Evolutionary conservation across 768 basidiomycete species (phyloP).

Genomic region (Scleroderma bovista): DNA sequence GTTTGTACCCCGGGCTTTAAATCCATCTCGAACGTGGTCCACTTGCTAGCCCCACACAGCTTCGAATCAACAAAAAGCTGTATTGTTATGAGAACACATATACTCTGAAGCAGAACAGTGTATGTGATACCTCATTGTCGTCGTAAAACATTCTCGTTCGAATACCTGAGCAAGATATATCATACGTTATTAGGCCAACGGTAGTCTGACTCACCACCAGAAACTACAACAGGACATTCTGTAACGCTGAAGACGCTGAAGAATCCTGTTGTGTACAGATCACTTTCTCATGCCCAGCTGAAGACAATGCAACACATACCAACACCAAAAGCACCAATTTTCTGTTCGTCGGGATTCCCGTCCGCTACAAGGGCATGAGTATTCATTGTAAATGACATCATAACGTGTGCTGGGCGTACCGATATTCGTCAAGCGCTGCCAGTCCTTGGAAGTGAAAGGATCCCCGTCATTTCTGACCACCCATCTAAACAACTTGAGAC

Average conservation of each 20-base stretch:
- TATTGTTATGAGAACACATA: neutral
- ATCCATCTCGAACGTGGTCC: constrained; percentile 46
- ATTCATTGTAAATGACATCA: neutral
- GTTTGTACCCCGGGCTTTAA: constrained; percentile 33
- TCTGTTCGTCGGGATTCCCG: constrained; percentile 48
- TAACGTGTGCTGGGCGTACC: constrained; percentile 7
- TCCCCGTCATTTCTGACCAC: constrained; percentile 44
- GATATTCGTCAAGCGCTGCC: constrained; percentile 44
- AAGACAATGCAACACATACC: constrained; percentile 8
- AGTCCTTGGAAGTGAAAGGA: constrained; percentile 41
- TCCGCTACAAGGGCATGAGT: constrained; percentile 29
- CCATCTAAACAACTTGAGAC: constrained; percentile 33
- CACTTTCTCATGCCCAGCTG: neutral
- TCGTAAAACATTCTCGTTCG: constrained; percentile 4
- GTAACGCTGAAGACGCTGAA: constrained; percentile 27
- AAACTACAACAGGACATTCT: constrained; percentile 22
- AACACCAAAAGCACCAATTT: constrained; percentile 44
- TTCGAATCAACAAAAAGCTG: constrained; percentile 2
- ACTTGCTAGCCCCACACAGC: constrained; percentile 10
- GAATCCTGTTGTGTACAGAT: constrained; percentile 9
- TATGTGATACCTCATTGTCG: constrained; percentile 5
- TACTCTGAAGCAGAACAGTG: neutral
- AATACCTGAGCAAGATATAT: neutral
- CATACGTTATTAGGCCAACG: neutral
- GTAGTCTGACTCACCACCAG: constrained; percentile 10